Conservation (phyloP, 371 early-diverging fungal genomes). For the Syncephalastrum sp. region DNA sequence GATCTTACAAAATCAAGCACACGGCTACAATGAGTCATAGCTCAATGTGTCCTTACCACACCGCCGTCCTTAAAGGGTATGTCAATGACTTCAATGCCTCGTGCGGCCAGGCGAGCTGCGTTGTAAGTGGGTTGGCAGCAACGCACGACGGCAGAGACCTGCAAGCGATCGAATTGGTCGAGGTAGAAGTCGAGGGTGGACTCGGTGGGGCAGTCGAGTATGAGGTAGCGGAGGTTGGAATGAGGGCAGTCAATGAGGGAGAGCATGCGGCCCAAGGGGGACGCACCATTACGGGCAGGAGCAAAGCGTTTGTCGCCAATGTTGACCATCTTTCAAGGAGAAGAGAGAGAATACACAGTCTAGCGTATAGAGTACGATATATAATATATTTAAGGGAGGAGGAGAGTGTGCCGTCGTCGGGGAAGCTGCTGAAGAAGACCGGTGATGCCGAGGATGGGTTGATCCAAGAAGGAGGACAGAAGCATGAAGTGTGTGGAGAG, state of each 20-base stretch:
- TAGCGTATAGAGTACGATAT: neutral
- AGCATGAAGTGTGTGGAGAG: conserved; percentile 1
- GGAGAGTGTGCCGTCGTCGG: too few relatives aligned
- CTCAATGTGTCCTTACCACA: conserved; percentile 33
- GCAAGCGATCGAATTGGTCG: conserved; percentile 67
- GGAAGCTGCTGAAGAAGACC: too few relatives aligned
- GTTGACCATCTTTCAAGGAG: conserved; percentile 10
- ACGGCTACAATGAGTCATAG: neutral
- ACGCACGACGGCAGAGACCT: conserved; percentile 82
- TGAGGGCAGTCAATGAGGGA: conserved; percentile 22
- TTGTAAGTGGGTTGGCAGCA: conserved; percentile 88
- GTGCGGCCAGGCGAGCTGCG: conserved; percentile 63
- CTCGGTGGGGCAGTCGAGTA: conserved; percentile 90
- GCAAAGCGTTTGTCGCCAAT: conserved; percentile 11
- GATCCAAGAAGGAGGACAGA: conserved; percentile 4
- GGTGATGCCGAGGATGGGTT: conserved; percentile 1
- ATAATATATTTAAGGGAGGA: neutral
- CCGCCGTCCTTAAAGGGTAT: conserved; percentile 62
- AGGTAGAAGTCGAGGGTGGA: conserved; percentile 76
- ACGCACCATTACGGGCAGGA: conserved; percentile 4
- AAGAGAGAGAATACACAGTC: neutral
- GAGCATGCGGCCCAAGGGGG: conserved; percentile 20
- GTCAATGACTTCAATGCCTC: conserved; percentile 34
- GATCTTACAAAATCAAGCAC: neutral
- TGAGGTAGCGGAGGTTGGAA: conserved; percentile 69